Evolutionary conservation across 768 basidiomycete species (phyloP), one percentile per base, ranked within the genome.

Genomic region (Chalciporus piperatus): DNA sequence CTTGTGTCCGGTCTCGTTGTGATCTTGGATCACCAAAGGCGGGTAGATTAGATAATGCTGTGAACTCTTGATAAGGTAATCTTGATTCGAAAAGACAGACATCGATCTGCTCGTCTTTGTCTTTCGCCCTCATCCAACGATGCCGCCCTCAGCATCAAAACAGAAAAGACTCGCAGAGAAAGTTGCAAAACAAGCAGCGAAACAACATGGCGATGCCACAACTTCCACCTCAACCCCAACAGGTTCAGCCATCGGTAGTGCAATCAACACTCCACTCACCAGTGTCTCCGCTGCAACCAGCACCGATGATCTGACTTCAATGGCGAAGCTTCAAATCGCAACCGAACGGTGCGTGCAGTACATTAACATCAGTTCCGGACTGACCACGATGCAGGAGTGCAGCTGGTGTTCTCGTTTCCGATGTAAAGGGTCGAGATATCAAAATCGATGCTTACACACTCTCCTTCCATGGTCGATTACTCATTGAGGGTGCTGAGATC

Each of bases 151-250:
- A 47, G 78, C 86, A 22, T 89, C 89, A 42, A 92, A 92, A 68
- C 91, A 93, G 71, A 98, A 98, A 71, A 84, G 96, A 43, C 82
- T 97, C 51, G 94, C 92, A 55, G 95, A 96, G 71, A 97, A 97
- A 72, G 93, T 86, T 17, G 89, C 89, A 53, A 90, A 89, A 68
- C 82, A 86, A 69, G 78, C 82, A 49, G 78, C 86, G 10, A 86
- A 76, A 62, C 69, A 79, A 63, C 65, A 57, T 11, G 68, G 76
- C 19, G 76, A 72, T 22, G 70, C 71, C 10, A 64, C 72, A 48
- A 72, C 77, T 10, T 78, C 82, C 8, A 73, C 81, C 4, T 78
- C 83, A 14, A 78, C 79, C 12, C 86, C 89, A 4, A 72, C 83
- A 0, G 85, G 82, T 48, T 89, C 89, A 1, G 76, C 76, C 23